Conservation (phyloP, 176 grass and related monocot genomes). For the Saccharum spontaneum region DNA sequence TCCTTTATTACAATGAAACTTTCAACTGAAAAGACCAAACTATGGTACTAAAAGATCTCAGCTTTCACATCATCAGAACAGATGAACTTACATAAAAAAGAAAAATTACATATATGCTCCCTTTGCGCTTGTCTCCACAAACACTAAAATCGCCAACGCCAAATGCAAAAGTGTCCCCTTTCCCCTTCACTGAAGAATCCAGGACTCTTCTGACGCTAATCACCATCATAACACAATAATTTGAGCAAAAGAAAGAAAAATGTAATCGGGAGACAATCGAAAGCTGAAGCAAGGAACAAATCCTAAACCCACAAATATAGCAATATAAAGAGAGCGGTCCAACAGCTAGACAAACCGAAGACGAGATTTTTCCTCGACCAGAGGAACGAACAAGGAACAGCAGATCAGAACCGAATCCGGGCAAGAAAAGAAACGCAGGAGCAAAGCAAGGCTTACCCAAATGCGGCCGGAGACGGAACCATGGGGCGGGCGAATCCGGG, state of each 20-base stretch:
- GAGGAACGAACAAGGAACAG: slow-evolving; percentile 15
- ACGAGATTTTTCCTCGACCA: neutral
- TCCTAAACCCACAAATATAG: neutral
- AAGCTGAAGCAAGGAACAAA: neutral
- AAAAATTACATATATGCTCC: neutral
- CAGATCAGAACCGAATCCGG: slow-evolving; percentile 32
- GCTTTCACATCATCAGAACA: neutral
- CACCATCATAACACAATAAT: neutral
- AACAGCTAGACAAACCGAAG: neutral
- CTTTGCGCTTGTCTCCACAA: neutral
- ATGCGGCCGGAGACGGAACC: slow-evolving; percentile 25
- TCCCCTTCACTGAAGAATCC: neutral
- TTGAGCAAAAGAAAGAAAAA: neutral
- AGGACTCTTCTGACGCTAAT: neutral
- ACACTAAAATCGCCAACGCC: slow-evolving; percentile 22
- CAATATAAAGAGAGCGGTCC: neutral
- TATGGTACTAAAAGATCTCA: neutral
- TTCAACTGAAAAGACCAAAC: neutral
- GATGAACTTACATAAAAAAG: neutral
- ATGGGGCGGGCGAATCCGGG: neutral
- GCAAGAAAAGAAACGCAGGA: slow-evolving; percentile 3
- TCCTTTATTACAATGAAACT: neutral
- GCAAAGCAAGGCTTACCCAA: neutral
- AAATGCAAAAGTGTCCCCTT: slow-evolving; percentile 8
- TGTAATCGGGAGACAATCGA: neutral